Evolutionary conservation across 2,329 filamentous ascomycete species (phyloP), one percentile per base, ranked within the genome.

Genomic region (Stagonosporopsis vannaccii): DNA sequence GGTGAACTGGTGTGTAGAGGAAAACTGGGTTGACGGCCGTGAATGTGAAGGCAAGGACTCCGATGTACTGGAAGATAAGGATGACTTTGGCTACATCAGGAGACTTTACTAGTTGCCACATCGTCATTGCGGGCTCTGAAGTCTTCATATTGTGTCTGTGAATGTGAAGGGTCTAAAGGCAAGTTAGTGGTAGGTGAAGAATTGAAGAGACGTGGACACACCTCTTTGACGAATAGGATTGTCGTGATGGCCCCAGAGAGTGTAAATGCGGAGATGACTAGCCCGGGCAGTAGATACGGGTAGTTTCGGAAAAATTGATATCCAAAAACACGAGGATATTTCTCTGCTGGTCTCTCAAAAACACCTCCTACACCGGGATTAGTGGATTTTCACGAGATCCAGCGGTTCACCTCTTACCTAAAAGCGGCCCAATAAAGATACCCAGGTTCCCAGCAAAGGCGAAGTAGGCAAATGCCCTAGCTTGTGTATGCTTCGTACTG

Each of bases 401-500:
- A 37, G 8, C 4, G 6, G 4, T 15, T 36, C 8, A 6, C 6
- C 6, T 55, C 60, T 41, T 58, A 78, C 78, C 80, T 19, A 92
- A 68, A 8, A 91, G 67, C 2, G 90, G 89, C 0, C 90, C 91
- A 2, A 91, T 26, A 55, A 91, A 86, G 40, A 94, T 86, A 4
- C 91, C 91, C 8, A 93, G 20, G 62, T 94, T 94, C 4, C 86
- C 86, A 0, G 84, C 80, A 68, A 94, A 91, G 9, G 90, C 89
- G 69, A 93, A 93, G 80, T 86, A 90, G 67, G 87, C 87, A 68
- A 93, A 95, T 0, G 88, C 86, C 25, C 82, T 78, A 0, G 90
- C 90, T 74, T 93, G 90, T 0, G 87, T 92, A 59, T 84, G 82
- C 5, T 83, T 77, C 0, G 87, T 90, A 72, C 86, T 89, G 63